phyloP scores from a whole-genome alignment of 2,329 filamentous ascomycete species.

The Bipolaris zeicola region DNA sequence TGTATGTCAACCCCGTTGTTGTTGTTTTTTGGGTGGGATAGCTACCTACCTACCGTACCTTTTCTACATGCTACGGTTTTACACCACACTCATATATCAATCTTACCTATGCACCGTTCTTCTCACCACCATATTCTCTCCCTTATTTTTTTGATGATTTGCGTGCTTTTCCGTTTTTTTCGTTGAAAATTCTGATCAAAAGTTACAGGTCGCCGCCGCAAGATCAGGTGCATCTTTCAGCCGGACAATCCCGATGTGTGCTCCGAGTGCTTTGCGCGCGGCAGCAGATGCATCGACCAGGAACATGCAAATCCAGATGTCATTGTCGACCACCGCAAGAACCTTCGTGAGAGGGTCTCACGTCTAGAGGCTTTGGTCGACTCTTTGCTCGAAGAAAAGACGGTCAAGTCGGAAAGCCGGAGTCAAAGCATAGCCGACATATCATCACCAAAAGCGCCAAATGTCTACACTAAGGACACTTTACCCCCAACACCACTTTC shows the following conservation, averaged over 20 bases:
- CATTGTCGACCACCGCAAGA: constrained; percentile 51
- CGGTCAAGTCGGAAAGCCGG: constrained; percentile 35
- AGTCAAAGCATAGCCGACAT: constrained; percentile 34
- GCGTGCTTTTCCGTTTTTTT: background rate
- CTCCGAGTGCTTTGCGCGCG: constrained; percentile 54
- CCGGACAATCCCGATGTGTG: constrained; percentile 50
- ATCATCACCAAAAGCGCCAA: constrained; percentile 35
- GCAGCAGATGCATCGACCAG: constrained; percentile 54
- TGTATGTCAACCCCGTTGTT: constrained; percentile 42
- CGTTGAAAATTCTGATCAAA: constrained; percentile 27
- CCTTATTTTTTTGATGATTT: background rate
- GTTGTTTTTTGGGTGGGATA: constrained; percentile 3
- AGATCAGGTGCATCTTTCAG: constrained; percentile 56
- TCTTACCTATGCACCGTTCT: constrained; percentile 8
- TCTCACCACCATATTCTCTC: constrained; percentile 3
- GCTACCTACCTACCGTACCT: background rate
- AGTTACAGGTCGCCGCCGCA: constrained; percentile 53
- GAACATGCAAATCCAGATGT: constrained; percentile 49
- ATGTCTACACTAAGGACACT: constrained; percentile 30
- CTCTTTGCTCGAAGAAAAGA: constrained; percentile 45
- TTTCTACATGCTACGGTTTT: constrained; percentile 3
- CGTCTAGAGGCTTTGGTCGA: constrained; percentile 50
- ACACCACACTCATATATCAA: constrained; percentile 4
- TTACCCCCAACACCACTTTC: constrained; percentile 44
- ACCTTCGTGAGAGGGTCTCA: constrained; percentile 52